A percentile compares a stretch with the other conserved stretches of the same genome.
phyloP scores from a whole-genome alignment of 305 asterid genomes.

The Fraxinus floribunda region DNA sequence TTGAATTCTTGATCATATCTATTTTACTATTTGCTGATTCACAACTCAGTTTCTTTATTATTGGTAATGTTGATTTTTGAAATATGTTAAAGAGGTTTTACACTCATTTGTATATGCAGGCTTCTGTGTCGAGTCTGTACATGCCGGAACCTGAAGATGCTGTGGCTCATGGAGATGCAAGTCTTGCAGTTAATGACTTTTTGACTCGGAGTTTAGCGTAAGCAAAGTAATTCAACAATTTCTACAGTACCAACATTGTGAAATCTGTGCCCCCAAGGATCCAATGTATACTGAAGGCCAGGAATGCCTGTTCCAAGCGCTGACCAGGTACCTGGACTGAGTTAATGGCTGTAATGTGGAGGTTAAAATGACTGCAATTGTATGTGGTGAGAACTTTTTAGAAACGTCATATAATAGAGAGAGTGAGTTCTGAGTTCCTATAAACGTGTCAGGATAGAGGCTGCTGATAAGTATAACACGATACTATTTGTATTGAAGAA shows the following conservation, averaged over 20 bases:
- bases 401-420: background rate
- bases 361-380: background rate
- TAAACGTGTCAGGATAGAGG: background rate
- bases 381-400: background rate
- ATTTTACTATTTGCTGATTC: background rate
- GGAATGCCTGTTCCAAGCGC: background rate
- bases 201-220: conserved; percentile 60
- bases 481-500: background rate
- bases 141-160: conserved; percentile 99
- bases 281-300: background rate
- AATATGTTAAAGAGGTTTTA: background rate
- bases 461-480: conserved; percentile 13
- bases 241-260: background rate
- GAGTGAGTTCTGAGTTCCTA: background rate
- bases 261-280: background rate
- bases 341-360: background rate
- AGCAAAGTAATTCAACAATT: background rate
- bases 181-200: conserved; percentile 85
- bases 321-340: background rate
- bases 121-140: conserved; percentile 61
- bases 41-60: background rate
- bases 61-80: background rate
- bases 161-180: conserved; percentile 92
- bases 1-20: background rate
- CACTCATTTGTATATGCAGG: conserved; percentile 41